Percentiles rank a stretch among this genome's conserved stretches.
phyloP scores from a whole-genome alignment of 2,329 filamentous ascomycete genomes.

The Thermothelomyces thermophilus region DNA sequence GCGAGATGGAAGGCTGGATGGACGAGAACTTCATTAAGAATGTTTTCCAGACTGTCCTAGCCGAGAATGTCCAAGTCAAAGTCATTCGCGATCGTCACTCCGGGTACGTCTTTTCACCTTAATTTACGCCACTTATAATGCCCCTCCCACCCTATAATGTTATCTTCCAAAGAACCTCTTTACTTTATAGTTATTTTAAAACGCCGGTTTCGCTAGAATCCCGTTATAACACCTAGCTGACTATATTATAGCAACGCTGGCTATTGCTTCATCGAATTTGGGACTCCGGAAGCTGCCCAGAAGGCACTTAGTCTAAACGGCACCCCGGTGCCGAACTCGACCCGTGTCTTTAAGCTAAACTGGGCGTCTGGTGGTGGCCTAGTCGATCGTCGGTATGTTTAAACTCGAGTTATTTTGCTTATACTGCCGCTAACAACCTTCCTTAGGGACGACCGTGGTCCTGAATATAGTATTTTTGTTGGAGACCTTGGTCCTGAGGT shows the following conservation, averaged over 20 bases:
- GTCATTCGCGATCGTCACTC: constrained; percentile 99
- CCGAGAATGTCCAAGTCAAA: constrained; percentile 95
- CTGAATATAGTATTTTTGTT: constrained; percentile 96
- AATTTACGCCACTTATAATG: too few species aligned
- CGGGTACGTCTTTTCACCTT: constrained; percentile 60
- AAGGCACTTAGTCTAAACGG: constrained; percentile 92
- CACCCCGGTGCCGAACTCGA: constrained; percentile 83
- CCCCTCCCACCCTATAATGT: too few species aligned
- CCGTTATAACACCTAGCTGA: constrained; percentile 17
- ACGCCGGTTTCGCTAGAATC: background rate
- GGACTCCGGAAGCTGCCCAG: constrained; percentile 71
- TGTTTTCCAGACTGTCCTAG: constrained; percentile 80
- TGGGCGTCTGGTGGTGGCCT: constrained; percentile 97
- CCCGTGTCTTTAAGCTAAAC: constrained; percentile 96
- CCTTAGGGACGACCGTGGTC: constrained; percentile 86
- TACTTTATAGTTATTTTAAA: background rate
- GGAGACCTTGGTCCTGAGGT: constrained; percentile 96
- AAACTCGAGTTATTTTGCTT: constrained; percentile 14
- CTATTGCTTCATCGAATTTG: constrained; percentile 97
- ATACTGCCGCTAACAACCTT: constrained; percentile 9
- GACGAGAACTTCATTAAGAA: constrained; percentile 98
- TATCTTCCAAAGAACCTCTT: too few species aligned
- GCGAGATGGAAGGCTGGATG: constrained; percentile 97
- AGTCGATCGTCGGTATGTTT: constrained; percentile 75
- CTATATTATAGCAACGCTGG: constrained; percentile 71